A percentile compares a stretch with the other conserved stretches of the same genome.
Evolutionary conservation across 345 rosid species (phyloP).

Genomic region (rapeseed (Brassica napus)): DNA sequence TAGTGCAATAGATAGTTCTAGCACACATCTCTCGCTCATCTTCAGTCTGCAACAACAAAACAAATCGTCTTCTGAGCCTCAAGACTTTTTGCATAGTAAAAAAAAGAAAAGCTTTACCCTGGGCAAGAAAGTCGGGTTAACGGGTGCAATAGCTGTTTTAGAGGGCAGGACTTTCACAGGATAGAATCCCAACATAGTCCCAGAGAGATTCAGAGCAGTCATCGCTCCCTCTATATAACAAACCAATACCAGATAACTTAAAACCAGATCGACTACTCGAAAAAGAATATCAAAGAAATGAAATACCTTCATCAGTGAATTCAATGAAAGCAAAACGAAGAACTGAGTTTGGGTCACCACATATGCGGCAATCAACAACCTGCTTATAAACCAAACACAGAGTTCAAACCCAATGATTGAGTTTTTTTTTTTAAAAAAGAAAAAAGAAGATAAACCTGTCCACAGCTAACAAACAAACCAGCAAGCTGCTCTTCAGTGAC

Average conservation of each 20-base stretch:
- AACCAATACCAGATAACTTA: constrained; percentile 17
- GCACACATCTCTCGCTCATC: constrained; percentile 97
- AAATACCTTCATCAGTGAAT: constrained; percentile 86
- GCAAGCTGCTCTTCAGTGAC: constrained; percentile 99
- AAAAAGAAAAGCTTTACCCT: constrained; percentile 53
- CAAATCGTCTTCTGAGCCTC: background rate
- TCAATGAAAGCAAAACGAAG: constrained; percentile 94
- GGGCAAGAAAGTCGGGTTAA: constrained; percentile 93
- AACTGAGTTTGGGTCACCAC: constrained; percentile 94
- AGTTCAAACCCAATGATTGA: constrained; percentile 12
- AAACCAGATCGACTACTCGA: background rate
- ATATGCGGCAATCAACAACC: constrained; percentile 97
- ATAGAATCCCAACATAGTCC: constrained; percentile 92
- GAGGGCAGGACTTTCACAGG: constrained; percentile 91
- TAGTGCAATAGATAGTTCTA: constrained; percentile 91
- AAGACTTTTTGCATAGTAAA: too few species aligned
- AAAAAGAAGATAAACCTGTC: constrained; percentile 55
- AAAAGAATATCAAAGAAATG: background rate
- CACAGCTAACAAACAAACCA: constrained; percentile 73
- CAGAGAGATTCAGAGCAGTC: constrained; percentile 71
- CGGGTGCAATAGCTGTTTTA: constrained; percentile 96
- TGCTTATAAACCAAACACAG: constrained; percentile 30
- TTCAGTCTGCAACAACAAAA: constrained; percentile 53
- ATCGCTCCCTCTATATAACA: constrained; percentile 58
- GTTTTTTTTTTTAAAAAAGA: constrained; percentile 12